phyloP scores from a whole-genome alignment of 116 monocot species.

The Iris pallida region DNA sequence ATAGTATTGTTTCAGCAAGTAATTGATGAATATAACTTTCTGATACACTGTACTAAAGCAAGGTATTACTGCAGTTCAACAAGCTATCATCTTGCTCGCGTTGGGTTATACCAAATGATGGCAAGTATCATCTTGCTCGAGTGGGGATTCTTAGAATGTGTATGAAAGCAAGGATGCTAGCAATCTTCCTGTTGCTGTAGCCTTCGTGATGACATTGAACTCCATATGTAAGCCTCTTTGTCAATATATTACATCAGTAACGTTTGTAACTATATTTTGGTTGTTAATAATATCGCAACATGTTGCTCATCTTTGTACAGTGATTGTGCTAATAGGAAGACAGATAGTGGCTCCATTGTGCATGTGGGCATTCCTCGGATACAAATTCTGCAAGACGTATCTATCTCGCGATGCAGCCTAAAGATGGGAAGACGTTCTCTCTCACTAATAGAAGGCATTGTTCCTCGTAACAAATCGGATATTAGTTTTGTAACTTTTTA shows the following conservation, averaged over 20 bases:
- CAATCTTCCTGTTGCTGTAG: slow-evolving; percentile 2
- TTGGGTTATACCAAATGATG: background rate
- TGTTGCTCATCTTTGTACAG: slow-evolving; percentile 1
- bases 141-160: background rate
- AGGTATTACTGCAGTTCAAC: background rate
- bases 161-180: slow-evolving; percentile 8
- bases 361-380: background rate
- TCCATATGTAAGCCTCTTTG: background rate
- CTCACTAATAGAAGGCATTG: too few species aligned
- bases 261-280: background rate
- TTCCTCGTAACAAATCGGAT: too few species aligned
- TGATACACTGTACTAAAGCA: too few species aligned
- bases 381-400: background rate
- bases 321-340: background rate
- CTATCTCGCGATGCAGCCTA: background rate
- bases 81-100: background rate
- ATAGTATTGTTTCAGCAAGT: too few species aligned
- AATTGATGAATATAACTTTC: too few species aligned
- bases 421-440: too few species aligned
- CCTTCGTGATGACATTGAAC: background rate
- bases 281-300: background rate
- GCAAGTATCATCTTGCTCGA: background rate
- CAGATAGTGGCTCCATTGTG: background rate
- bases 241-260: background rate
- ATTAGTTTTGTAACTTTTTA: too few species aligned